Evolutionary conservation across 768 basidiomycete species (phyloP).

Genomic region (Tephrocybe sp.): DNA sequence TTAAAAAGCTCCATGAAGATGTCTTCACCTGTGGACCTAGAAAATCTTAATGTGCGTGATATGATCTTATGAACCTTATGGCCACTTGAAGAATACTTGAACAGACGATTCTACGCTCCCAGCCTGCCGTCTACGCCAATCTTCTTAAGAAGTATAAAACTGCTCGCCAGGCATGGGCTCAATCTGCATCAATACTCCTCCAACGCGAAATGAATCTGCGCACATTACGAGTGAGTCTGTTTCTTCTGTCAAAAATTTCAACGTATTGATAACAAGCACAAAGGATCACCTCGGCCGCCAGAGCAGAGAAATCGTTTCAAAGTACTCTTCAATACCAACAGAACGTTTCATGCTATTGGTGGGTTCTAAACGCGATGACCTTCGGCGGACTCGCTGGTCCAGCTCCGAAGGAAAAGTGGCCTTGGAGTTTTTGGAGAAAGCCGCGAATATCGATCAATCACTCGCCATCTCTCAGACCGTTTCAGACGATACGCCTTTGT

Average conservation of each 20-base stretch:
- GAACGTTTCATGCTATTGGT: constrained; percentile 29
- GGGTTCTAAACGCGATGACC: constrained; percentile 27
- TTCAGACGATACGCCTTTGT: neutral
- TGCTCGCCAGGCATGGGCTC: constrained; percentile 34
- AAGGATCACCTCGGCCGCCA: constrained; percentile 6
- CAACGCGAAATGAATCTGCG: constrained; percentile 31
- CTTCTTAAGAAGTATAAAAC: constrained; percentile 30
- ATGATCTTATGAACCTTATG: neutral
- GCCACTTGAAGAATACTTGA: neutral
- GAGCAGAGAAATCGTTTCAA: constrained; percentile 10
- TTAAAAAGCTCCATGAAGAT: constrained; percentile 26
- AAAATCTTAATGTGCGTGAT: constrained; percentile 17
- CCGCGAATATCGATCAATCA: constrained; percentile 25
- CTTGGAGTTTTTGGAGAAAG: constrained; percentile 26
- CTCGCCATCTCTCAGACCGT: neutral
- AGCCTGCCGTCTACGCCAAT: constrained; percentile 33
- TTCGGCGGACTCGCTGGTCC: constrained; percentile 24
- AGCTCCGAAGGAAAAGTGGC: constrained; percentile 21
- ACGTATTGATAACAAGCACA: neutral
- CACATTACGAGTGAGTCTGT: constrained; percentile 24
- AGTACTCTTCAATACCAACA: constrained; percentile 25
- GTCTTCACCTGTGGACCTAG: constrained; percentile 6
- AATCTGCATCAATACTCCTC: constrained; percentile 31
- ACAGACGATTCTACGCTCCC: constrained; percentile 28
- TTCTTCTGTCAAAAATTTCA: neutral